These are phyloP conservation scores for Fusarium caatingaense DNA, from an alignment of 2,329 filamentous ascomycete genomes.

Conservation along the genomic window DNA sequence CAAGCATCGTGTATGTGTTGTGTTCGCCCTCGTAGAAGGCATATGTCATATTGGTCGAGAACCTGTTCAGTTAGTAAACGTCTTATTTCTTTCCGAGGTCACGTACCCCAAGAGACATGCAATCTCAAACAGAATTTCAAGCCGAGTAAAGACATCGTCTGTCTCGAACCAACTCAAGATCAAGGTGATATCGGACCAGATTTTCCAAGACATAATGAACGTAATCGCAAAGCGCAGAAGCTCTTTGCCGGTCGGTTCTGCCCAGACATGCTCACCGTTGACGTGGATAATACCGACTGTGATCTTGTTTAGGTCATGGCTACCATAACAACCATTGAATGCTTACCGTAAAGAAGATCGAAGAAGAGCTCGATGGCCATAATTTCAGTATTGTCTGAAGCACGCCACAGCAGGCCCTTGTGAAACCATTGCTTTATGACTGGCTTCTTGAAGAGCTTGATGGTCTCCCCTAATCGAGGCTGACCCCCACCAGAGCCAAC, in stretches of 20 bases:
- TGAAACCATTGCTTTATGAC: slow-evolving; percentile 74
- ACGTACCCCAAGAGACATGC: slow-evolving; percentile 67
- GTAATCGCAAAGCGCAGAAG: slow-evolving; percentile 70
- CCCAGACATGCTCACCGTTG: slow-evolving; percentile 70
- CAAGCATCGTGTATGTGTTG: slow-evolving; percentile 67
- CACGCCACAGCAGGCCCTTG: slow-evolving; percentile 71
- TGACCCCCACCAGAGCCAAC: slow-evolving; percentile 33
- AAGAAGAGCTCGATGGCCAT: slow-evolving; percentile 73
- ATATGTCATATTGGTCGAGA: slow-evolving; percentile 71
- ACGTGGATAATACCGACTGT: slow-evolving; percentile 71
- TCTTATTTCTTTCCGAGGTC: no score
- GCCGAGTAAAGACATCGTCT: slow-evolving; percentile 68
- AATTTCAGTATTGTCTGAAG: slow-evolving; percentile 68
- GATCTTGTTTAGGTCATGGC: neutral
- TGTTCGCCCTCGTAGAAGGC: slow-evolving; percentile 60
- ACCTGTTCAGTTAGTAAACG: slow-evolving; percentile 46
- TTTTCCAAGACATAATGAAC: slow-evolving; percentile 72
- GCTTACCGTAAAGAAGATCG: slow-evolving; percentile 66
- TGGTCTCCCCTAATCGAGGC: slow-evolving; percentile 54
- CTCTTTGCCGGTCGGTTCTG: slow-evolving; percentile 64
- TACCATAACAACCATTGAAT: neutral
- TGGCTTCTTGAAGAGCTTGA: slow-evolving; percentile 69
- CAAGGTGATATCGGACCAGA: slow-evolving; percentile 70
- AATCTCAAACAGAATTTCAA: slow-evolving; percentile 70
- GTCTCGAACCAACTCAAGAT: slow-evolving; percentile 72